Base-by-base conservation (phyloP, 2,329 filamentous ascomycete genomes). In the Fusarium fujikuroi region DNA sequence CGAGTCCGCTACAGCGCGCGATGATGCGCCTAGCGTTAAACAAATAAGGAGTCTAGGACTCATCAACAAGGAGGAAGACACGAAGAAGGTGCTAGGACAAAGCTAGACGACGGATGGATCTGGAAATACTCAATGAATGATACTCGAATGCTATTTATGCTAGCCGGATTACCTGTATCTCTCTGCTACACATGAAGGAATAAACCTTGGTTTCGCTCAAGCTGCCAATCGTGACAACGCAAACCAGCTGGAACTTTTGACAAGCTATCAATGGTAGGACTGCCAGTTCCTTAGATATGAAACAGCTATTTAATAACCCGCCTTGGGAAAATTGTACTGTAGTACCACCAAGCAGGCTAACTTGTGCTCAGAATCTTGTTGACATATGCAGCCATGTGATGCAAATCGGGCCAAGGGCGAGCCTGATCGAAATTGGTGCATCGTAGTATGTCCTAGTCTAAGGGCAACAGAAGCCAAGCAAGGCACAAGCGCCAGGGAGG, bases 11-110 rank as follows among this genome's bases (percentile, higher is more conserved):
- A 91, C 92, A 77, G 89, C 92, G 72, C 90, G 93, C 85, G 93
- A 96, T 81, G 91, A 94, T 79, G 92, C 91, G 66, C 94, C 94
- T 69, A 95, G 90, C 73, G 93, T 93, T 9, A 94, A 93, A 68
- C 91, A 96, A 86, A 97, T 98, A 87, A 89, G 94, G 83, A 95
- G 92, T 82, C 83, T 98, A 71, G 95, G 95, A 49, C 83, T 98
- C 75, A 80, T 98, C 77, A 92, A 92, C 79, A 94, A 94, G 83
- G 92, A 96, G 76, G 93, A 97, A 77, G 93, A 96, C 77, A 90
- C 91, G 63, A 90, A 92, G 80, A 87, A 88, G 80, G 87, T 90
- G 64, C 76, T 89, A 57, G 84, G 83, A 40, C 79, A 78, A 63
- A 78, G 63, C 52, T 81, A 78, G 73, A 64, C 42, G 49, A 30